Percentiles rank a stretch among this genome's conserved stretches.
These are phyloP conservation scores for Scheffersomyces titani DNA, from an alignment of 1,139 yeast species.

Conservation along the genomic window DNA sequence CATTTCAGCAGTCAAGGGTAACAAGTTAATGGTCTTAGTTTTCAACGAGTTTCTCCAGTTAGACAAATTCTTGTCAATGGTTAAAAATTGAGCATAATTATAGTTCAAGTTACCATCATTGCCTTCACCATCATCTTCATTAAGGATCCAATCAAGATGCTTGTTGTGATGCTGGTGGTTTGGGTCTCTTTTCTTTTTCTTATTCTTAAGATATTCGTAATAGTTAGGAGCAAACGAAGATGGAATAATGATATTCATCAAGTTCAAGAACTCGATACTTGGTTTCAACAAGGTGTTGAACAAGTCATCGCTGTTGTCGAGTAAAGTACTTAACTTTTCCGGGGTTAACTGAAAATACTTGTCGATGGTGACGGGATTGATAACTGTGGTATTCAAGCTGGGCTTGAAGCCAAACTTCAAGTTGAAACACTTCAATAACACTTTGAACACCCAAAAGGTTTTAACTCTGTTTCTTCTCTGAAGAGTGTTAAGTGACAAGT, in stretches of 20 bases:
- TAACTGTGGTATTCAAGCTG: slow-evolving; percentile 48
- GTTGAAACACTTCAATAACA: slow-evolving; percentile 52
- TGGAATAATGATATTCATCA: slow-evolving; percentile 49
- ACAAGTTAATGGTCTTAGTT: slow-evolving; percentile 27
- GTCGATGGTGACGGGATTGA: slow-evolving; percentile 52
- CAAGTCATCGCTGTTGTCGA: slow-evolving; percentile 34
- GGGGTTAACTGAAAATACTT: slow-evolving; percentile 51
- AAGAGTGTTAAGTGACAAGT: slow-evolving; percentile 36
- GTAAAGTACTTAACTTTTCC: slow-evolving; percentile 41
- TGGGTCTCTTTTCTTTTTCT: slow-evolving; percentile 17
- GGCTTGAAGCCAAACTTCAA: slow-evolving; percentile 53
- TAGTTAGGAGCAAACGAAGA: slow-evolving; percentile 52
- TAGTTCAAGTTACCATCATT: slow-evolving; percentile 53
- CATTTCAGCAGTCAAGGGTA: slow-evolving; percentile 35
- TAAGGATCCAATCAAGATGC: slow-evolving; percentile 47
- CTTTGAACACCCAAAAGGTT: slow-evolving; percentile 61
- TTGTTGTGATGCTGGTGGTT: slow-evolving; percentile 25
- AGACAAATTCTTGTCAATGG: slow-evolving; percentile 45
- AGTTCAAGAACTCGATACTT: slow-evolving; percentile 46
- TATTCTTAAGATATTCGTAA: slow-evolving; percentile 45
- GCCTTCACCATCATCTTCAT: slow-evolving; percentile 53
- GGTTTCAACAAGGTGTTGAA: slow-evolving; percentile 44
- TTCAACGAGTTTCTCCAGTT: slow-evolving; percentile 46
- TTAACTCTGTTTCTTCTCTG: slow-evolving; percentile 55
- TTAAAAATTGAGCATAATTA: slow-evolving; percentile 45